phyloP scores from a whole-genome alignment of 2,329 filamentous ascomycete genomes.

The Cucurbitaria berberidis region DNA sequence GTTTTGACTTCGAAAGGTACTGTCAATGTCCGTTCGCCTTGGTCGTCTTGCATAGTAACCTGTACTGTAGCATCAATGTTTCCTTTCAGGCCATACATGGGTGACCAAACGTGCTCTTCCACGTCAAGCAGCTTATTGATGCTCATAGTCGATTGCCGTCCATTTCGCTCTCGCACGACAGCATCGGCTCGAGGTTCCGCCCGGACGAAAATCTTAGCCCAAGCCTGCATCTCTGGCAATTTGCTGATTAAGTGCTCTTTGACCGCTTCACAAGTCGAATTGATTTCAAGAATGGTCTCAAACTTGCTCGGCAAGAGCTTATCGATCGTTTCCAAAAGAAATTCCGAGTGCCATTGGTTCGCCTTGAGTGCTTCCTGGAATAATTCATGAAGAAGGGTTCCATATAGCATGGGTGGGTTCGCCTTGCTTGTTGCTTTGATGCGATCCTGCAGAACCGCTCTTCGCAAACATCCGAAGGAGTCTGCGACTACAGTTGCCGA shows the following conservation, averaged over 20 bases:
- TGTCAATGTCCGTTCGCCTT: constrained; percentile 72
- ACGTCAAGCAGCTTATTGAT: constrained; percentile 94
- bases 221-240: constrained; percentile 78
- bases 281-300: constrained; percentile 88
- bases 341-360: constrained; percentile 78
- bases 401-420: constrained; percentile 83
- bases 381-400: constrained; percentile 90
- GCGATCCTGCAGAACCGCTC: constrained; percentile 91
- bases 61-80: constrained; percentile 98
- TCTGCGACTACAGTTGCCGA: constrained; percentile 97
- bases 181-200: constrained; percentile 73
- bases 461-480: constrained; percentile 87
- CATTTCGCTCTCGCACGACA: constrained; percentile 78
- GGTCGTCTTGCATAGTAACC: constrained; percentile 75
- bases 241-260: constrained; percentile 82
- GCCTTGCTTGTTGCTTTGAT: constrained; percentile 88
- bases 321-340: constrained; percentile 70
- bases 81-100: constrained; percentile 94
- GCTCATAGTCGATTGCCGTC: constrained; percentile 77
- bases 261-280: constrained; percentile 73
- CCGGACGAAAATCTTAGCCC: constrained; percentile 83
- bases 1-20: constrained; percentile 97
- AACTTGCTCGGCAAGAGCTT: constrained; percentile 76
- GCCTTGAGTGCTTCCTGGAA: constrained; percentile 88
- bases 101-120: constrained; percentile 98